Percentiles rank a stretch among this genome's conserved stretches.
Conservation (phyloP, 1,139 yeast species). For the Yamadazyma diospyri region DNA sequence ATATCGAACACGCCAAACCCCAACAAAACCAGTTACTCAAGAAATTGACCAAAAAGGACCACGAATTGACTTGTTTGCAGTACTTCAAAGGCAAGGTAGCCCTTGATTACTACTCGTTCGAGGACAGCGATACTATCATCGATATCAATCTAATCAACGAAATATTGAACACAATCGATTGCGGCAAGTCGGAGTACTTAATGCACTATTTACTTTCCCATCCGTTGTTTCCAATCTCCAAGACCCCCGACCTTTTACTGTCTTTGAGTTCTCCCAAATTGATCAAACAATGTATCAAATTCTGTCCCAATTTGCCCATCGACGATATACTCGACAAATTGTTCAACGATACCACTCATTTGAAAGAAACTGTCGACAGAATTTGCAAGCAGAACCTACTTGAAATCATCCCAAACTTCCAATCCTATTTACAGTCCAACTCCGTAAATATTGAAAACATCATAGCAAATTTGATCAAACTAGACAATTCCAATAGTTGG, state of each 20-base stretch:
- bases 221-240: conserved; percentile 72
- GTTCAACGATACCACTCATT: conserved; percentile 48
- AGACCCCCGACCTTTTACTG: conserved; percentile 51
- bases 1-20: conserved; percentile 6
- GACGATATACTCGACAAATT: conserved; percentile 62
- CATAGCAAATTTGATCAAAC: conserved; percentile 25
- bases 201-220: conserved; percentile 77
- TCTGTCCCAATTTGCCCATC: conserved; percentile 68
- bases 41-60: conserved; percentile 15
- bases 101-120: conserved; percentile 36
- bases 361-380: conserved; percentile 58
- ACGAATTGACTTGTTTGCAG: conserved; percentile 12
- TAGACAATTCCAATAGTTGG: conserved; percentile 47
- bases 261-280: conserved; percentile 52
- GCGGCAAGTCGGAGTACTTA: conserved; percentile 28
- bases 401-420: conserved; percentile 38
- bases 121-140: conserved; percentile 66
- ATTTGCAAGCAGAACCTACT: conserved; percentile 19
- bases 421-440: conserved; percentile 3
- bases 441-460: conserved; percentile 38
- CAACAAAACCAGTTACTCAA: conserved; percentile 14
- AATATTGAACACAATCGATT: conserved; percentile 9
- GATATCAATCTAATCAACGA: conserved; percentile 54
- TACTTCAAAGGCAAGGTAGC: conserved; percentile 12
- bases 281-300: conserved; percentile 75